These are phyloP conservation scores for Tulasnella sp. DNA, from an alignment of 768 basidiomycete species.

Conservation along the genomic window DNA sequence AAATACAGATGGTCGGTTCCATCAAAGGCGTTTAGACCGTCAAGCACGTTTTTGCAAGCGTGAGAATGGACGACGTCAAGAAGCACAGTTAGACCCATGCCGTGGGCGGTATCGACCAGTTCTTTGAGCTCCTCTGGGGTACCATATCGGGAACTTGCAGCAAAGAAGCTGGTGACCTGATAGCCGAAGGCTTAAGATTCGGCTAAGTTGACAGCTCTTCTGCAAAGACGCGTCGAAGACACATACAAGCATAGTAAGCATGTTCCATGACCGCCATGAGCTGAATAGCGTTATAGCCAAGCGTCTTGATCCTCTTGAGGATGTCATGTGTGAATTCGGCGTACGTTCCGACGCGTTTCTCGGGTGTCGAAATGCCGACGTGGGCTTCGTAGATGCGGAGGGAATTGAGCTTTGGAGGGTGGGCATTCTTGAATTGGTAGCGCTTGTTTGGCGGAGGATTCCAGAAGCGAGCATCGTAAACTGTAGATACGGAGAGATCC, in stretches of 20 bases:
- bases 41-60: conserved; percentile 93
- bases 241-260: conserved; percentile 90
- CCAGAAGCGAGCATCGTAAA: conserved; percentile 98
- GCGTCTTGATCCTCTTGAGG: conserved; percentile 73
- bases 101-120: conserved; percentile 89
- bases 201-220: too few relatives aligned
- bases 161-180: conserved; percentile 95
- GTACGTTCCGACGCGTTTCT: conserved; percentile 83
- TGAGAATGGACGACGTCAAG: conserved; percentile 97
- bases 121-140: conserved; percentile 92
- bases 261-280: conserved; percentile 99
- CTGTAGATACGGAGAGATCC: conserved; percentile 74
- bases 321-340: conserved; percentile 83
- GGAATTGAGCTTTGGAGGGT: conserved; percentile 52
- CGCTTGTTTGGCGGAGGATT: conserved; percentile 64
- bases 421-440: conserved; percentile 72
- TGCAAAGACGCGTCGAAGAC: neutral
- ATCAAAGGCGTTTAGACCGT: conserved; percentile 91
- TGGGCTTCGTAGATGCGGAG: conserved; percentile 93
- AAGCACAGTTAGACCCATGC: conserved; percentile 82
- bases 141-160: conserved; percentile 91
- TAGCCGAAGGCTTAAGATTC: conserved; percentile 76
- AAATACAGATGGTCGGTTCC: conserved; percentile 97
- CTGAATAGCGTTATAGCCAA: conserved; percentile 96
- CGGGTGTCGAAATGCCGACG: conserved; percentile 88